Percentiles rank a stretch among this genome's conserved stretches.
Conservation (phyloP, 1,139 yeast species). For the Diutina ranongensis region DNA sequence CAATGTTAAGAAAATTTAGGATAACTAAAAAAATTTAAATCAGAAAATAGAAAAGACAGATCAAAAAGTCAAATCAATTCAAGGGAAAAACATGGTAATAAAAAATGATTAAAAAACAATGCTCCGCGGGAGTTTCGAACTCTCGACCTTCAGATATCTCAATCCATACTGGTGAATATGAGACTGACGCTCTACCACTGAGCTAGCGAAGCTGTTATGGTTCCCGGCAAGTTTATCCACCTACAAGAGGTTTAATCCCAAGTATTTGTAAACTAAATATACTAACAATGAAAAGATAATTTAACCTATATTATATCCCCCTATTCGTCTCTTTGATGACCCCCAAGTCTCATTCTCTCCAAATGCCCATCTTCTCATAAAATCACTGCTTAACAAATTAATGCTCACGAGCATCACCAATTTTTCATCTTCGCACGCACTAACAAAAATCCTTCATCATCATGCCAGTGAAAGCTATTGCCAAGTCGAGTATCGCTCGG, state of each 20-base stretch:
- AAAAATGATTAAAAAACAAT: background rate
- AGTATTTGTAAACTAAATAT: too few relatives aligned
- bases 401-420: too few relatives aligned
- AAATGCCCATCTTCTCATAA: too few relatives aligned
- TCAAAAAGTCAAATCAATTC: background rate
- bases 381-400: too few relatives aligned
- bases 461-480: conserved; percentile 42
- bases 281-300: too few relatives aligned
- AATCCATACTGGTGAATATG: background rate
- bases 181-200: conserved; percentile 7
- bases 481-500: conserved; percentile 45
- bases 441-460: background rate
- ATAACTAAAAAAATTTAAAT: too few relatives aligned
- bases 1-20: too few relatives aligned
- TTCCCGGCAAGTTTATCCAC: background rate
- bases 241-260: too few relatives aligned
- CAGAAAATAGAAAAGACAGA: background rate
- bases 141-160: conserved; percentile 6
- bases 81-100: background rate
- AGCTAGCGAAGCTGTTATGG: conserved; percentile 5
- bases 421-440: background rate
- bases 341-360: too few relatives aligned
- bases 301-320: too few relatives aligned
- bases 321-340: too few relatives aligned
- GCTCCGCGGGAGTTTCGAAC: conserved; percentile 7